Evolutionary conservation across 495 filamentous ascomycete species (phyloP).

Genomic region (Arthonia radiata): DNA sequence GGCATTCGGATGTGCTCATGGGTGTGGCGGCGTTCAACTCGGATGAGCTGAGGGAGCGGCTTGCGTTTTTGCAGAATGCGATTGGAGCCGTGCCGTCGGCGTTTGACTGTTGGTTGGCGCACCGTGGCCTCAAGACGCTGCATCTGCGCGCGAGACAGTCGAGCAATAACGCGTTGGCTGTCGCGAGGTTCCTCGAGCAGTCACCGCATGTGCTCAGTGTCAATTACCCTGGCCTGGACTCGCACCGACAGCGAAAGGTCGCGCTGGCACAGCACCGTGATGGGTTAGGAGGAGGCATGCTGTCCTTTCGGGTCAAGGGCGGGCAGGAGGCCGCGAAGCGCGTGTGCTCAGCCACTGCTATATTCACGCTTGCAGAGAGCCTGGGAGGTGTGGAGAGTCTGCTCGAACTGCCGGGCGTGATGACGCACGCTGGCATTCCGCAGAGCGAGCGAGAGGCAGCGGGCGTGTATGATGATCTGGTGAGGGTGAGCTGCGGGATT

Average conservation of each 20-base stretch:
- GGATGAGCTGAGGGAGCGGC: conserved; percentile 43
- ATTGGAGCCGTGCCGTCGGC: conserved; percentile 84
- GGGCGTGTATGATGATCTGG: conserved; percentile 92
- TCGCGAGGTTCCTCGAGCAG: conserved; percentile 51
- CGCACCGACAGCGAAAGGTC: conserved; percentile 66
- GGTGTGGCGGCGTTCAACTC: conserved; percentile 90
- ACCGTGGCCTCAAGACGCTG: conserved; percentile 88
- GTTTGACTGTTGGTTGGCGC: conserved; percentile 98
- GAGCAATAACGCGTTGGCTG: conserved; percentile 48
- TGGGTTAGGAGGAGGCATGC: conserved; percentile 91
- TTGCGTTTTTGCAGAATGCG: conserved; percentile 88
- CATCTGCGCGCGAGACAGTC: conserved; percentile 79
- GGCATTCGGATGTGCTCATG: conserved; percentile 98
- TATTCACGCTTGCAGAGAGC: conserved; percentile 86
- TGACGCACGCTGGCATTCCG: conserved; percentile 95
- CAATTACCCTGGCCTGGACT: conserved; percentile 81
- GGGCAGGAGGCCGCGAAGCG: conserved; percentile 66
- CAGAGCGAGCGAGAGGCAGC: conserved; percentile 68
- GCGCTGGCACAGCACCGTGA: conserved; percentile 76
- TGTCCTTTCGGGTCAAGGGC: conserved; percentile 82
- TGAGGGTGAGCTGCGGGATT: conserved; percentile 77
- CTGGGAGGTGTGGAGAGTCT: conserved; percentile 83
- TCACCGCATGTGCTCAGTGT: conserved; percentile 68
- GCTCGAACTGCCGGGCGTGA: conserved; percentile 71
- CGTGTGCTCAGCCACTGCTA: conserved; percentile 70